phyloP scores from a whole-genome alignment of 2,329 filamentous ascomycete genomes.

The Aureobasidium sp. region DNA sequence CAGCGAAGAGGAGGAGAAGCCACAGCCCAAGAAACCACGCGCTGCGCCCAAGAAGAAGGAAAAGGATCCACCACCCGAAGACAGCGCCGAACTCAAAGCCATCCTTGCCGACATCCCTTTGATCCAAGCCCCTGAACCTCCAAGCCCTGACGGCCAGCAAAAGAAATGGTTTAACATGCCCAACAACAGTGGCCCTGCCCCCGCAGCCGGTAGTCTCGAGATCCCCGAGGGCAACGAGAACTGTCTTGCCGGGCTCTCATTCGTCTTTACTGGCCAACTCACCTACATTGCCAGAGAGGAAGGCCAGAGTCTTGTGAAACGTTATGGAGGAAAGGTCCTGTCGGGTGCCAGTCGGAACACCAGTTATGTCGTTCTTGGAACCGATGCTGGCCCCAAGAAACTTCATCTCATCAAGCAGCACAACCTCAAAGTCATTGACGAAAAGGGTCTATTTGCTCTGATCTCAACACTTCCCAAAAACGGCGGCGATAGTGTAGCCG shows the following conservation, averaged over 20 bases:
- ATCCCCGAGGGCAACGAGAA: constrained; percentile 80
- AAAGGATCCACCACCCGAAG: constrained; percentile 60
- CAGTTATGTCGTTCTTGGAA: constrained; percentile 83
- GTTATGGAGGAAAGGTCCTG: constrained; percentile 88
- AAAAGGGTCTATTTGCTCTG: constrained; percentile 82
- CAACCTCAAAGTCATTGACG: constrained; percentile 85
- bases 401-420: constrained; percentile 74
- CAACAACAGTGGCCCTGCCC: constrained; percentile 47
- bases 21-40: constrained; percentile 28
- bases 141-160: constrained; percentile 53
- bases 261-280: constrained; percentile 91
- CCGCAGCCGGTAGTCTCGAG: constrained; percentile 59
- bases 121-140: constrained; percentile 76
- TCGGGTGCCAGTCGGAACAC: constrained; percentile 84
- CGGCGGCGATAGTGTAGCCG: constrained; percentile 81
- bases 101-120: constrained; percentile 85
- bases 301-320: constrained; percentile 77
- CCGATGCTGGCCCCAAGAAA: constrained; percentile 89
- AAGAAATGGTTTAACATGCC: constrained; percentile 73
- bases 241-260: constrained; percentile 80
- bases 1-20: constrained; percentile 46
- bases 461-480: constrained; percentile 75
- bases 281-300: constrained; percentile 76
- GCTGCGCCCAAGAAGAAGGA: constrained; percentile 40
- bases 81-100: constrained; percentile 66